Conservation (phyloP, 1,139 yeast species). For the Lodderomyces elongisporus region DNA sequence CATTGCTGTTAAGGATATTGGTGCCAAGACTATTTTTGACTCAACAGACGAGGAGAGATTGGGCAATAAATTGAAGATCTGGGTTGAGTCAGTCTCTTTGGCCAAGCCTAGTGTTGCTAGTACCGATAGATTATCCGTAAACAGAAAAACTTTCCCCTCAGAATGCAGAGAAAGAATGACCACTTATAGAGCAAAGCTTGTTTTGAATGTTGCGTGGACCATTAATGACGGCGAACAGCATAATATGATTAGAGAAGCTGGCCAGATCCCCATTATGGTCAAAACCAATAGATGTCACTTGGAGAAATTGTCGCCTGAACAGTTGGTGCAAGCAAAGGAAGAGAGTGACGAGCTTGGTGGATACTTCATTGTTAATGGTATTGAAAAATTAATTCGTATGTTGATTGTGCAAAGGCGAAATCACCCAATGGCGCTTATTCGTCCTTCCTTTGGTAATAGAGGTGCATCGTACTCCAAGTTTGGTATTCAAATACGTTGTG, state of each 20-base stretch:
- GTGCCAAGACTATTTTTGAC: conserved; percentile 79
- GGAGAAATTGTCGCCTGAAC: conserved; percentile 74
- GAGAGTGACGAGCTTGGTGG: conserved; percentile 97
- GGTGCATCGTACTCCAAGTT: conserved; percentile 85
- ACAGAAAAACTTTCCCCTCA: conserved; percentile 79
- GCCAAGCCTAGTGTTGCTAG: conserved; percentile 75
- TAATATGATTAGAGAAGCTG: conserved; percentile 84
- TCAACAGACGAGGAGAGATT: conserved; percentile 60
- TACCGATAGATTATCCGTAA: conserved; percentile 72
- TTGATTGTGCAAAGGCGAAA: conserved; percentile 95
- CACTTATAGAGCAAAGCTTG: conserved; percentile 66
- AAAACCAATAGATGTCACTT: conserved; percentile 87
- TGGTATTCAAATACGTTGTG: conserved; percentile 93
- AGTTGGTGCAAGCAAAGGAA: conserved; percentile 73
- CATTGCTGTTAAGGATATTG: conserved; percentile 84
- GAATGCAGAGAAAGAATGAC: conserved; percentile 89
- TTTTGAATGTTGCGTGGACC: conserved; percentile 75
- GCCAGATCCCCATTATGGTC: conserved; percentile 88
- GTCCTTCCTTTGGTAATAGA: conserved; percentile 92
- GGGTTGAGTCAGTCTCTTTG: conserved; percentile 82
- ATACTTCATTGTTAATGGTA: conserved; percentile 92
- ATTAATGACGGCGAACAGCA: conserved; percentile 77
- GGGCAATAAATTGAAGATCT: conserved; percentile 76
- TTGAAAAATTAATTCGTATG: conserved; percentile 94
- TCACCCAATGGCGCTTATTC: conserved; percentile 95